Conservation (phyloP, 2,329 filamentous ascomycete species). For the Lasiodiplodia sp. region DNA sequence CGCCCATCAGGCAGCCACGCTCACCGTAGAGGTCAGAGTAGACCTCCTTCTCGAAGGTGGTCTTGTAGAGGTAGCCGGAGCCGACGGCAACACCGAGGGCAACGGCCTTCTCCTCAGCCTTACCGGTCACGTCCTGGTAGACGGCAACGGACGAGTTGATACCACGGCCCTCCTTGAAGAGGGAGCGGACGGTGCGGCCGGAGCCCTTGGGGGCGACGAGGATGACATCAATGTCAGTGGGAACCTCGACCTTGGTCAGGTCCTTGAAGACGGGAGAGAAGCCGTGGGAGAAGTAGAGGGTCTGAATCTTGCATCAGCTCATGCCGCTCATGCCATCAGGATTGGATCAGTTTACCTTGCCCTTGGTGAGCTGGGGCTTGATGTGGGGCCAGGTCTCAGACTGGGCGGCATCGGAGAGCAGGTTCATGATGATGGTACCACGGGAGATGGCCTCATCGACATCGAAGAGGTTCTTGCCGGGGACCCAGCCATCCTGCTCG, state of each 20-base stretch:
- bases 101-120: constrained; percentile 97
- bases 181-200: constrained; percentile 95
- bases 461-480: constrained; percentile 98
- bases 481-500: constrained; percentile 94
- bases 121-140: constrained; percentile 97
- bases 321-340: not conserved
- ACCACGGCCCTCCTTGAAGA: constrained; percentile 98
- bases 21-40: constrained; percentile 99
- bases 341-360: constrained; percentile 73
- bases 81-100: constrained; percentile 97
- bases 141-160: constrained; percentile 99
- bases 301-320: constrained; percentile 61
- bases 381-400: constrained; percentile 98
- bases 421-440: constrained; percentile 98
- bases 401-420: constrained; percentile 97
- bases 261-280: constrained; percentile 99
- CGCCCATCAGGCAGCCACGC: constrained; percentile 99
- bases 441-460: constrained; percentile 94
- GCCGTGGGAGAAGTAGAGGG: constrained; percentile 99
- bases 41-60: constrained; percentile 99
- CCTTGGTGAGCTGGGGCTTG: constrained; percentile 98
- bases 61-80: constrained; percentile 99
- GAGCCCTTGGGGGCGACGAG: constrained; percentile 99
- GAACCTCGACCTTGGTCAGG: constrained; percentile 97
- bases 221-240: constrained; percentile 96